Base-by-base conservation (phyloP, 2,329 filamentous ascomycete species). In the Alternaria sp. region DNA sequence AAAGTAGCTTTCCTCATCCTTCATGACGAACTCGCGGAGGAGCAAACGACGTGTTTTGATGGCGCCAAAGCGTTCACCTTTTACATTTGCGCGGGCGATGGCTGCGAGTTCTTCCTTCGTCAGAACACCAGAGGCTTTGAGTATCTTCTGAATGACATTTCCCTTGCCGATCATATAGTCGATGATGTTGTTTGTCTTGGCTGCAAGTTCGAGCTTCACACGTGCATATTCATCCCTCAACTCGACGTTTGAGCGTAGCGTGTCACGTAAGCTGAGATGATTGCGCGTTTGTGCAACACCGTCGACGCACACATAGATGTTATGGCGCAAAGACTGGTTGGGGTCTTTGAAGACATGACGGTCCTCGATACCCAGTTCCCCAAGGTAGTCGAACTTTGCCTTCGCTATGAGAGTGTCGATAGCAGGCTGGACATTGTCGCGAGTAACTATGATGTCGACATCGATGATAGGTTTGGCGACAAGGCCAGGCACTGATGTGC, bases 381-480 rank as follows among this genome's bases (percentile, higher is more conserved):
- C 78, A 16, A 74, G 61, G 61, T 81, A 73, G 12, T 61, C 62
- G 58, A 80, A 81, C 0, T 72, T 69, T 5, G 68, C 74, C 3
- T 70, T 63, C 7, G 62, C 61, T 5, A 71, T 69, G n/a, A 81
- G 65, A 3, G 75, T 73, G 22, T 67, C 61, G 46, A 75, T 71
- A 3, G 70, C 70, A 7, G 65, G 30, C 7, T 70, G 49, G 11
- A 80, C 49, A 22, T 72, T 61, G 6, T 66, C 61, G 14, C 65
- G 67, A 11, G 63, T 60, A 18, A 75, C 70, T 42, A 79, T 71
- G 34, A 79, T 71, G 52, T 76, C 73, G n/a, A 79, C 64, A 63
- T 80, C 77, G 54, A 79, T 73, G 44, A 74, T 72, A n/a, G 77
- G 75, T 54, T 78, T 79, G 11, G 76, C 75, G n/a, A 66, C 68